phyloP scores from a whole-genome alignment of 2,329 filamentous ascomycete species.

The Blastomyces parvus region DNA sequence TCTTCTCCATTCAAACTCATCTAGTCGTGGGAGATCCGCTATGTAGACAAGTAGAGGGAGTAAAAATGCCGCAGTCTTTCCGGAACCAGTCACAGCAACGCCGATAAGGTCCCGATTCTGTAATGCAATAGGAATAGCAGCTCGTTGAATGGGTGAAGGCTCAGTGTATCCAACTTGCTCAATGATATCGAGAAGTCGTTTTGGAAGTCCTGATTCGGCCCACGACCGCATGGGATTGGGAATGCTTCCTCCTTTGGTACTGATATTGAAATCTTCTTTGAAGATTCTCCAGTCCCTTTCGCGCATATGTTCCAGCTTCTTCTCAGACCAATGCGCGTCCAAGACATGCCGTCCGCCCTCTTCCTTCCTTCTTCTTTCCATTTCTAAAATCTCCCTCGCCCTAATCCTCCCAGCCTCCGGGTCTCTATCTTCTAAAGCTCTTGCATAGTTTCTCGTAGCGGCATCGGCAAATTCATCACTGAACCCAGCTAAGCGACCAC shows the following conservation, averaged over 20 bases:
- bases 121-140: constrained; percentile 88
- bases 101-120: constrained; percentile 94
- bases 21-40: constrained; percentile 72
- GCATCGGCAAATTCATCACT: constrained; percentile 48
- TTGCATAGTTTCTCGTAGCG: constrained; percentile 49
- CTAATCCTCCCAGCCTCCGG: constrained; percentile 64
- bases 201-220: constrained; percentile 73
- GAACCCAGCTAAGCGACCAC: constrained; percentile 58
- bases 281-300: constrained; percentile 99
- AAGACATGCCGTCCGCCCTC: constrained; percentile 62
- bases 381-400: constrained; percentile 72
- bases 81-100: constrained; percentile 94
- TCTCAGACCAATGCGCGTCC: constrained; percentile 94
- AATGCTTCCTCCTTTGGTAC: constrained; percentile 81
- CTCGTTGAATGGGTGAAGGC: constrained; percentile 82
- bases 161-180: constrained; percentile 81
- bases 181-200: constrained; percentile 69
- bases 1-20: constrained; percentile 71
- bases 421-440: constrained; percentile 65
- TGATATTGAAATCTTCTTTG: constrained; percentile 97
- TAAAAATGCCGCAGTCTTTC: constrained; percentile 94
- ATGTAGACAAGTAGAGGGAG: constrained; percentile 92
- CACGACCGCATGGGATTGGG: constrained; percentile 96
- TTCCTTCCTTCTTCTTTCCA: constrained; percentile 68
- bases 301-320: constrained; percentile 84